Conservation (phyloP, 2,329 filamentous ascomycete genomes). For the Trichothecium sympodiale region DNA sequence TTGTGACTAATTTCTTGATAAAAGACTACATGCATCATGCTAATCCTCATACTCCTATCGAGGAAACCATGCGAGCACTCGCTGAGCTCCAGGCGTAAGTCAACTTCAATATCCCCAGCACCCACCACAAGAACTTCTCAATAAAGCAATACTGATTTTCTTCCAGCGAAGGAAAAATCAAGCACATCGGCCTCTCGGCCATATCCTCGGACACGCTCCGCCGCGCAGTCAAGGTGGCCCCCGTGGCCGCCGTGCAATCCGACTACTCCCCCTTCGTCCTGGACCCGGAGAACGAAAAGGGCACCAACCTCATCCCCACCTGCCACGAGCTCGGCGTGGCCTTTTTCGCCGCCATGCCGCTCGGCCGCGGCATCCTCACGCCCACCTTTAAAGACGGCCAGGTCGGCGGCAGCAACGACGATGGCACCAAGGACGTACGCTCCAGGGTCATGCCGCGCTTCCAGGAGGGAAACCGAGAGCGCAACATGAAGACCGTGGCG, state of each 20-base stretch:
- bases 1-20: not conserved
- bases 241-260: constrained; percentile 38
- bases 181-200: constrained; percentile 39
- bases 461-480: constrained; percentile 1
- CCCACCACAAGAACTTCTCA: not conserved
- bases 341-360: constrained; percentile 43
- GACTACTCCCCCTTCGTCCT: constrained; percentile 43
- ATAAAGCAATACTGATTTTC: not conserved
- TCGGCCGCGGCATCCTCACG: constrained; percentile 44
- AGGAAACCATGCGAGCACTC: constrained; percentile 36
- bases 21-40: constrained; percentile 4
- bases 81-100: constrained; percentile 25
- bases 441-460: not conserved
- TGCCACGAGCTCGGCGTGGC: constrained; percentile 43
- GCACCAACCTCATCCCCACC: constrained; percentile 35
- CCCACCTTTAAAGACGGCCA: not conserved
- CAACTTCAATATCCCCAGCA: not conserved
- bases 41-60: constrained; percentile 21
- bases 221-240: constrained; percentile 36
- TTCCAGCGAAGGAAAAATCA: constrained; percentile 38
- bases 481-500: constrained; percentile 1
- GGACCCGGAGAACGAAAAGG: constrained; percentile 39
- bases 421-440: constrained; percentile 1
- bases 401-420: not conserved
- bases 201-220: constrained; percentile 33